Conservation (phyloP, 495 filamentous ascomycete genomes). For the Pseudoneurospora amorphoporcata region DNA sequence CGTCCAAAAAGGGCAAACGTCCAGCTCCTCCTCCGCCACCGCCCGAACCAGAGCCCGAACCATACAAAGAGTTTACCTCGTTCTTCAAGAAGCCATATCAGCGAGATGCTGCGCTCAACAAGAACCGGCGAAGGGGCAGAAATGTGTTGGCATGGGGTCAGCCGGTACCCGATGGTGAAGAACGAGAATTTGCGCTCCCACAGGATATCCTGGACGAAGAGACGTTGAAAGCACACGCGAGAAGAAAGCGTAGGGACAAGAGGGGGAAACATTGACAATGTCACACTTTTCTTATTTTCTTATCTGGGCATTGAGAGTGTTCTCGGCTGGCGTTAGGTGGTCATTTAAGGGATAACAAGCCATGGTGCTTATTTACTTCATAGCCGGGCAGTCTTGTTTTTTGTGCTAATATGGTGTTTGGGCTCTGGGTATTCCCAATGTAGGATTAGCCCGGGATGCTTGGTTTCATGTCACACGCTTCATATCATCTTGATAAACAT, state of each 20-base stretch:
- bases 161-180: slow-evolving; percentile 60
- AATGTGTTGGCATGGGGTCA: slow-evolving; percentile 63
- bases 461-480: background rate
- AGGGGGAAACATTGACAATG: slow-evolving; percentile 17
- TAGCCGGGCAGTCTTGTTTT: background rate
- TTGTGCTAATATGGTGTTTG: background rate
- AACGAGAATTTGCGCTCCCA: slow-evolving; percentile 66
- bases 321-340: background rate
- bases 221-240: slow-evolving; percentile 50
- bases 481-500: background rate
- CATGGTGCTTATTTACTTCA: background rate
- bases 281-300: background rate
- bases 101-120: slow-evolving; percentile 62
- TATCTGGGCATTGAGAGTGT: background rate
- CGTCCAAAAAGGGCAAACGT: slow-evolving; percentile 1
- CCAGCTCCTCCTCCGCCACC: background rate
- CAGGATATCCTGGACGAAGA: slow-evolving; percentile 58
- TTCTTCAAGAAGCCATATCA: slow-evolving; percentile 73
- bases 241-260: slow-evolving; percentile 41
- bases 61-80: slow-evolving; percentile 62
- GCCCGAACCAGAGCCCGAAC: slow-evolving; percentile 6
- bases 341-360: background rate
- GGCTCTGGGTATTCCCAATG: background rate
- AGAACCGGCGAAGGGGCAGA: slow-evolving; percentile 46
- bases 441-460: background rate